Conservation (phyloP, 2,329 filamentous ascomycete species). For the Lachnellula subtilissima region DNA sequence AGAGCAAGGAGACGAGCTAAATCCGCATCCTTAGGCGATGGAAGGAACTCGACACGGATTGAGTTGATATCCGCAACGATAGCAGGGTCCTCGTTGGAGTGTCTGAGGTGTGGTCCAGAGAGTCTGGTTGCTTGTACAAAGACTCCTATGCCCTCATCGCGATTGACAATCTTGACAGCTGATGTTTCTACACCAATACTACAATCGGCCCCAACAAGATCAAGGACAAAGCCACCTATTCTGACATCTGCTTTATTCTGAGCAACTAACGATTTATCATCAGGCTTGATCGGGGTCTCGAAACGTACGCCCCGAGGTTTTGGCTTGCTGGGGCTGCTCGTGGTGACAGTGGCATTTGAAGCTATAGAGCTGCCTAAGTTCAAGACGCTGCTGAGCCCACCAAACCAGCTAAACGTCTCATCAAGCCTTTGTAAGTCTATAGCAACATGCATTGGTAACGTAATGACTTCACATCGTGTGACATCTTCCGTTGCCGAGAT, state of each 20-base stretch:
- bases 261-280: constrained; percentile 24
- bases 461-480: constrained; percentile 60
- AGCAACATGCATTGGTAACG: constrained; percentile 69
- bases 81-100: constrained; percentile 51
- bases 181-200: constrained; percentile 70
- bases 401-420: constrained; percentile 82
- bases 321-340: constrained; percentile 32
- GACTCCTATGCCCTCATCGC: constrained; percentile 66
- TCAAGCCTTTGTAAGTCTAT: constrained; percentile 78
- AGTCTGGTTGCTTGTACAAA: constrained; percentile 72
- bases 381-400: constrained; percentile 84
- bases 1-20: constrained; percentile 77
- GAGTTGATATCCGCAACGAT: constrained; percentile 59
- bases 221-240: constrained; percentile 70
- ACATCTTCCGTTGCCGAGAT: constrained; percentile 42
- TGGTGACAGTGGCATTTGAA: constrained; percentile 57
- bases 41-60: constrained; percentile 67
- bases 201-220: constrained; percentile 74
- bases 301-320: constrained; percentile 58
- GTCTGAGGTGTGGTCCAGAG: constrained; percentile 61
- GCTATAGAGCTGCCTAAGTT: constrained; percentile 83
- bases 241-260: constrained; percentile 66
- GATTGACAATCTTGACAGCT: constrained; percentile 74
- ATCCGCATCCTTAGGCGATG: constrained; percentile 70
- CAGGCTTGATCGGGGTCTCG: constrained; percentile 37